These are phyloP conservation scores for Ceratobasidium theobromae DNA, from an alignment of 1,284 basidiomycete genomes.

Conservation along the genomic window DNA sequence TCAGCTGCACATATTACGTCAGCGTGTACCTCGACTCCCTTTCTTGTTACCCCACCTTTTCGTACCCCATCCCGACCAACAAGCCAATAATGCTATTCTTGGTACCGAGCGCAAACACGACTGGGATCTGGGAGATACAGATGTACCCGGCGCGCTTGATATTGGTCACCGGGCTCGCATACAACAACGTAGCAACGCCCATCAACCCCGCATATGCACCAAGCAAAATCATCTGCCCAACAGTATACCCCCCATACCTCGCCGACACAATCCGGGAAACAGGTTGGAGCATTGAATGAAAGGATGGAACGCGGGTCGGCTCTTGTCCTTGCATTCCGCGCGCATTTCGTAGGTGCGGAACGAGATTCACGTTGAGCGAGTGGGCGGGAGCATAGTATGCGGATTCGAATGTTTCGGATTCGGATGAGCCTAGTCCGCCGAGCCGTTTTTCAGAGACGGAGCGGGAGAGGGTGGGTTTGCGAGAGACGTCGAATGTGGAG, in stretches of 20 bases:
- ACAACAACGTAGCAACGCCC: conserved; percentile 29
- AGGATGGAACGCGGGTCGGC: conserved; percentile 33
- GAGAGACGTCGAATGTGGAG: not conserved
- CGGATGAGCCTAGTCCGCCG: not conserved
- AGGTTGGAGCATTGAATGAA: conserved; percentile 32
- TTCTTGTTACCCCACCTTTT: conserved; percentile 24
- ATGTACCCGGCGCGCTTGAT: conserved; percentile 33
- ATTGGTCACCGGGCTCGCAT: conserved; percentile 27
- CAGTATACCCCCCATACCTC: conserved; percentile 14
- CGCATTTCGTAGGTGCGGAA: conserved; percentile 6
- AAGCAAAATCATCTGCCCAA: conserved; percentile 26
- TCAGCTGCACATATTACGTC: conserved; percentile 16
- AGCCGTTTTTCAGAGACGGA: conserved; percentile 3
- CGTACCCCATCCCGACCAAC: conserved; percentile 34
- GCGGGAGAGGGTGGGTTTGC: conserved; percentile 27
- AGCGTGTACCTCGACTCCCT: not conserved
- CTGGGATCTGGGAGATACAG: conserved; percentile 33
- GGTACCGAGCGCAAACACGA: conserved; percentile 34
- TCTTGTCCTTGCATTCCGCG: not conserved
- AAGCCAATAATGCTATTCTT: conserved; percentile 36
- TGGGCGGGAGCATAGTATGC: conserved; percentile 7
- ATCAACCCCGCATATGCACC: conserved; percentile 25
- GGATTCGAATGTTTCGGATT: conserved; percentile 21
- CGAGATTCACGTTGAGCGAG: conserved; percentile 12
- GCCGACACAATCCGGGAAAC: conserved; percentile 12